Evolutionary conservation across 306 rosid genomes (phyloP).

Genomic region (Pterocarpus macrocarpus): DNA sequence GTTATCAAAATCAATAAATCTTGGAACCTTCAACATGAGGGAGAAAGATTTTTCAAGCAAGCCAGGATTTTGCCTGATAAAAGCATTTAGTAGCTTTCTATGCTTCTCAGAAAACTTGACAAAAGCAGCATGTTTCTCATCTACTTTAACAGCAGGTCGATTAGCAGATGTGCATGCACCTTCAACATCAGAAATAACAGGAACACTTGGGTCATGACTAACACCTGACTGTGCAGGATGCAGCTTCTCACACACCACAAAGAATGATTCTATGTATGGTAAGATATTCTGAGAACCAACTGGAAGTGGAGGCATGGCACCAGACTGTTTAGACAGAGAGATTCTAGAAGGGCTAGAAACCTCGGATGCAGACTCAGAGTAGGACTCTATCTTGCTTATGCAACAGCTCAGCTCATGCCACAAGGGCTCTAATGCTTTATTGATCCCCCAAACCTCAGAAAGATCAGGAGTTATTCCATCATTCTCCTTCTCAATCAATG

Average conservation of each 20-base stretch:
- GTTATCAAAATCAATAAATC: slow-evolving; percentile 93
- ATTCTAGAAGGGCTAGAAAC: slow-evolving; percentile 58
- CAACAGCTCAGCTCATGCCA: slow-evolving; percentile 96
- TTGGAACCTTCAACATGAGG: slow-evolving; percentile 94
- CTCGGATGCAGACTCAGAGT: slow-evolving; percentile 82
- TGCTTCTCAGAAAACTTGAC: slow-evolving; percentile 96
- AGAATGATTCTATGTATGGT: slow-evolving; percentile 98
- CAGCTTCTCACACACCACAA: slow-evolving; percentile 96
- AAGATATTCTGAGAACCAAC: slow-evolving; percentile 95
- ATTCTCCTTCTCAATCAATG: slow-evolving; percentile 67
- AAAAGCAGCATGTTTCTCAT: slow-evolving; percentile 83
- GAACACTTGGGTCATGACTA: slow-evolving; percentile 64
- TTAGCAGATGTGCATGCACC: slow-evolving; percentile 68
- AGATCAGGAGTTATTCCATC: slow-evolving; percentile 58
- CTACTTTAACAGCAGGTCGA: slow-evolving; percentile 70
- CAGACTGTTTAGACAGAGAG: slow-evolving; percentile 75
- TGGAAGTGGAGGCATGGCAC: slow-evolving; percentile 85
- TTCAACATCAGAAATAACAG: slow-evolving; percentile 75
- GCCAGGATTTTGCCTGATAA: slow-evolving; percentile 97
- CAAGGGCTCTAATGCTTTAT: slow-evolving; percentile 90
- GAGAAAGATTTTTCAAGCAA: slow-evolving; percentile 96
- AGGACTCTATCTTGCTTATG: slow-evolving; percentile 92
- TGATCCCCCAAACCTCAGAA: slow-evolving; percentile 84
- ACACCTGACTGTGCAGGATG: slow-evolving; percentile 86
- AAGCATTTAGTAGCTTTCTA: slow-evolving; percentile 91